Evolutionary conservation across 441 rosid genomes (phyloP), one percentile per base, ranked within the genome.

Genomic region (Theobroma grandiflorum): DNA sequence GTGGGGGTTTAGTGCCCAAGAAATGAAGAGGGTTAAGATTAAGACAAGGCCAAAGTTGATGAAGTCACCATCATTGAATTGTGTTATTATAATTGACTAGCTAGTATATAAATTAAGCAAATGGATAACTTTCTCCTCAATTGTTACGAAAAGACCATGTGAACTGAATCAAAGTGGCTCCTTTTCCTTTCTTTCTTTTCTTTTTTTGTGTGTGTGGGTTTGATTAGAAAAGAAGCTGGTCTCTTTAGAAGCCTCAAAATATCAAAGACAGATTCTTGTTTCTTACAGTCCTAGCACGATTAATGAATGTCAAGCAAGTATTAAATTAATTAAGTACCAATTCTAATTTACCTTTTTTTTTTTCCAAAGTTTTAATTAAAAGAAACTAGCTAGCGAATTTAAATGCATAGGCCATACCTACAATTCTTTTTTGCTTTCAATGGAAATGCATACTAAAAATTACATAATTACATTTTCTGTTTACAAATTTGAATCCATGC

Each of bases 101-200:
- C 20, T 40, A 16, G 37, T 33, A 15, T 55, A 70, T 47, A 43
- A 61, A 71, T 31, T 76, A 67, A 45, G 37, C 63, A 64, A 78
- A 79, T 63, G 81, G 81, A 80, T 78, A 77, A 72, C 35, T 66
- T 72, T 81, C 64, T 77, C 75, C 38, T 75, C 73, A 40, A 45
- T 20, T 71, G 81, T 49, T 63, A 74, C 72, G 82, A 78, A 76
- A 76, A 16, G 59, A 49, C 69, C 75, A 71, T 66, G 73, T 74
- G 81, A 59, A 65, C 55, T 43, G 18, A 71, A 47, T 74, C 76
- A 42, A 81, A 38, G 20, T 61, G 65, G 50, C 74, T 73, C 12
- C 58, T 78, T 76, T 59, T 79, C 53, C 10, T 8, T 64, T 45
- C 1, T 6, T 8, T 76, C 31, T 8, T 63, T 61, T 47, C 3